Evolutionary conservation across 176 grass and related monocot genomes (phyloP).

Genomic region (Bromus sterilis): DNA sequence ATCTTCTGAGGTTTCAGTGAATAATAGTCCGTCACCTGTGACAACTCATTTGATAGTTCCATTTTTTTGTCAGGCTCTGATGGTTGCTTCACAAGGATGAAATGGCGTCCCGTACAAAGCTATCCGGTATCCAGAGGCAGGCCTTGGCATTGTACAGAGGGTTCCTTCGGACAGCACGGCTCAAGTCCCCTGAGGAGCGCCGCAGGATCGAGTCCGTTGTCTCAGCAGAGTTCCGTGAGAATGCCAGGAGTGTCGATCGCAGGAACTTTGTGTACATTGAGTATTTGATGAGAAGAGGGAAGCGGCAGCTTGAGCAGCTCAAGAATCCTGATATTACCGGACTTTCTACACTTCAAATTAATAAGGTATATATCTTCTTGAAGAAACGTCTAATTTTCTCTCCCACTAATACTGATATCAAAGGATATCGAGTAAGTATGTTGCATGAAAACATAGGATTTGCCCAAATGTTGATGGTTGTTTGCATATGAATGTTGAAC

Average conservation of each 20-base stretch:
- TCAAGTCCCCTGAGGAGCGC: slow-evolving; percentile 59
- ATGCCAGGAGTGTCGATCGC: slow-evolving; percentile 63
- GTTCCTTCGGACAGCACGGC: slow-evolving; percentile 63
- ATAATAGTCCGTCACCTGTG: neutral
- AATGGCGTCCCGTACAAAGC: slow-evolving; percentile 51
- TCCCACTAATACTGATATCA: neutral
- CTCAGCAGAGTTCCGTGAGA: slow-evolving; percentile 58
- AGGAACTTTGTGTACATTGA: slow-evolving; percentile 94
- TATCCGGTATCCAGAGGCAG: slow-evolving; percentile 90
- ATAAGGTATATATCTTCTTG: slow-evolving; percentile 13
- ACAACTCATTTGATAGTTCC: neutral
- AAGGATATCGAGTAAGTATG: neutral
- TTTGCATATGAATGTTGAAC: neutral
- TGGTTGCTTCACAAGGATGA: slow-evolving; percentile 29
- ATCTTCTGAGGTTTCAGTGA: neutral
- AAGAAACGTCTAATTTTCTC: neutral
- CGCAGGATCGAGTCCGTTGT: slow-evolving; percentile 54
- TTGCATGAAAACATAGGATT: neutral
- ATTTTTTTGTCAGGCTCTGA: neutral
- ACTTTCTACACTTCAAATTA: slow-evolving; percentile 60
- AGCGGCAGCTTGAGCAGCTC: slow-evolving; percentile 86
- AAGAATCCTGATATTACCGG: slow-evolving; percentile 73
- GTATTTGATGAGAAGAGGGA: slow-evolving; percentile 82
- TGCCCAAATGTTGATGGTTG: neutral
- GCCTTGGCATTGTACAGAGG: slow-evolving; percentile 68